Evolutionary conservation across 495 filamentous ascomycete genomes (phyloP).

Genomic region (Usnea hakonensis): DNA sequence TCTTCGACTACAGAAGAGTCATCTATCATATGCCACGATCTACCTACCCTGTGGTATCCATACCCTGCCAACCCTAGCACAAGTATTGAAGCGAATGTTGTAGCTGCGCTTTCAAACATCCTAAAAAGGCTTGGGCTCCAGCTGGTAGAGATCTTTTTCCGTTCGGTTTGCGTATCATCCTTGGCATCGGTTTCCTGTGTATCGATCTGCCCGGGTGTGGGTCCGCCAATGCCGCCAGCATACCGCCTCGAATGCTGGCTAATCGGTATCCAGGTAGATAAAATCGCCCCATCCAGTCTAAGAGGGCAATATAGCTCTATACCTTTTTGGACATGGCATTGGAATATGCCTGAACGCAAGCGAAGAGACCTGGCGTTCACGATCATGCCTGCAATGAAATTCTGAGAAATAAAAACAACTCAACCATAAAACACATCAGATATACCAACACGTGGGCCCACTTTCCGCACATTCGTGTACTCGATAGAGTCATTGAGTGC

Average conservation of each 20-base stretch:
- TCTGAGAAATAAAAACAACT: too few species aligned
- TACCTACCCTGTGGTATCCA: slow-evolving; percentile 55
- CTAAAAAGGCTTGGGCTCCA: slow-evolving; percentile 55
- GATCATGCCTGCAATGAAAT: too few species aligned
- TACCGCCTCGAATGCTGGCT: slow-evolving; percentile 1
- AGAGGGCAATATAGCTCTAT: not conserved
- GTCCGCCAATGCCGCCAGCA: slow-evolving; percentile 19
- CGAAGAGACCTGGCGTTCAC: not conserved
- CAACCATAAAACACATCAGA: too few species aligned
- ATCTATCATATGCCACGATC: too few species aligned
- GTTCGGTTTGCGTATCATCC: not conserved
- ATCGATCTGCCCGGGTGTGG: slow-evolving; percentile 13
- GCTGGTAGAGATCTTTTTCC: not conserved
- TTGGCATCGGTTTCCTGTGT: slow-evolving; percentile 9
- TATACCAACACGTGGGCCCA: not conserved
- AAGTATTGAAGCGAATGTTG: slow-evolving; percentile 76
- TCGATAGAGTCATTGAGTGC: not conserved
- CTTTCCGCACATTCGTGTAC: not conserved
- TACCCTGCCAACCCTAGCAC: slow-evolving; percentile 81
- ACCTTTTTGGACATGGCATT: not conserved
- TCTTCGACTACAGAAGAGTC: not conserved
- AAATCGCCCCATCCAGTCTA: not conserved
- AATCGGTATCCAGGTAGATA: not conserved
- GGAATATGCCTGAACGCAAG: not conserved
- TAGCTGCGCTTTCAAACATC: slow-evolving; percentile 77